Percentiles rank a stretch among this genome's conserved stretches.
Evolutionary conservation across 306 rosid genomes (phyloP).

Genomic region (Ochetophila trinervis): DNA sequence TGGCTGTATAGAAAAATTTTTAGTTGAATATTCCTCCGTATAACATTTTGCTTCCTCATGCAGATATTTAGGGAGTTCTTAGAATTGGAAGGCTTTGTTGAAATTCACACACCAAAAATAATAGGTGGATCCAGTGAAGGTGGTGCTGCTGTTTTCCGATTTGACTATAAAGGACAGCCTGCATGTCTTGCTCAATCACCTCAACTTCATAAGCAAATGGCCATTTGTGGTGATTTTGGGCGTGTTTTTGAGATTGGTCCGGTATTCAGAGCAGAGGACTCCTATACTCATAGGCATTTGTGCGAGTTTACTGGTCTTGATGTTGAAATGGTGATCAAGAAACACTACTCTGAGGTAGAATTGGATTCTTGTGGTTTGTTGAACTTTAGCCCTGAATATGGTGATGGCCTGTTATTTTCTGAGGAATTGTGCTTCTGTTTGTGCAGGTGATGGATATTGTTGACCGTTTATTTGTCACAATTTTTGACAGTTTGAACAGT

Average conservation of each 20-base stretch:
- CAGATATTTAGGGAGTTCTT: conserved; percentile 82
- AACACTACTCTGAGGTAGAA: conserved; percentile 78
- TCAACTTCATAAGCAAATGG: conserved; percentile 96
- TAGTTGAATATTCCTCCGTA: not conserved
- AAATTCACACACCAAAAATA: conserved; percentile 82
- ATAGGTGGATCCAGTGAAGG: conserved; percentile 96
- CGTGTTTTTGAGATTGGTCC: conserved; percentile 91
- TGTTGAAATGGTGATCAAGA: conserved; percentile 85
- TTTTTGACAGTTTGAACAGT: conserved; percentile 69
- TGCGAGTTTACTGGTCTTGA: conserved; percentile 97
- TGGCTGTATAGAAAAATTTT: not conserved
- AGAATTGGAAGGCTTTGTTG: conserved; percentile 42
- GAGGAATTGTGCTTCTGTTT: conserved; percentile 15
- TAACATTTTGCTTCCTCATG: conserved; percentile 17
- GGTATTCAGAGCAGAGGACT: conserved; percentile 89
- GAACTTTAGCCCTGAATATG: conserved; percentile 14
- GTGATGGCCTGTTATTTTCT: conserved; percentile 11
- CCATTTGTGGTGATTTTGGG: conserved; percentile 74
- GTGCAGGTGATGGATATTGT: conserved; percentile 85
- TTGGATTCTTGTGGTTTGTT: conserved; percentile 5
- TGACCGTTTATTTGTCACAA: conserved; percentile 62
- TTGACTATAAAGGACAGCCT: conserved; percentile 82
- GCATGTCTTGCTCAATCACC: conserved; percentile 98
- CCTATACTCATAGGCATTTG: conserved; percentile 83
- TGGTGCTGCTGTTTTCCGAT: conserved; percentile 85